Evolutionary conservation across 202 grass and related monocot species (phyloP).

Genomic region (Panicum hallii): DNA sequence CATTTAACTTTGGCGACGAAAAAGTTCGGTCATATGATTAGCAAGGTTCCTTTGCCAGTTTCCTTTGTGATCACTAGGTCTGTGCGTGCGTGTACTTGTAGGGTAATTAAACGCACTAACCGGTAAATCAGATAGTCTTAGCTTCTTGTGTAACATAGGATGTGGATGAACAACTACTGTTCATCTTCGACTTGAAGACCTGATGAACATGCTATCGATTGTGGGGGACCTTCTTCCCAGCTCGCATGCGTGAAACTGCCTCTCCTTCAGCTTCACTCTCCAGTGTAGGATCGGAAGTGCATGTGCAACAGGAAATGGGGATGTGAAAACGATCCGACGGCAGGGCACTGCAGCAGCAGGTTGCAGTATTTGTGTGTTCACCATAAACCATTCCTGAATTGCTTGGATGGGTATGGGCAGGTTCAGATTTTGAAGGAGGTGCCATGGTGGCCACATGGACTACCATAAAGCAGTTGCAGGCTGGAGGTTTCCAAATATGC

Average conservation of each 20-base stretch:
- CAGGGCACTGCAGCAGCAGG: constrained; percentile 24
- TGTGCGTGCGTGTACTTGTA: background rate
- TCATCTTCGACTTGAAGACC: background rate
- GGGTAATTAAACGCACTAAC: background rate
- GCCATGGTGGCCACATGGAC: constrained; percentile 23
- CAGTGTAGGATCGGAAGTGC: background rate
- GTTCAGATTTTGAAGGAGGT: constrained; percentile 22
- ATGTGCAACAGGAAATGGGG: constrained; percentile 16
- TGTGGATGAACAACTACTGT: background rate
- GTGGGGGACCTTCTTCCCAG: background rate
- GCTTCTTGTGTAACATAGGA: background rate
- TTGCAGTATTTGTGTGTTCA: constrained; percentile 30
- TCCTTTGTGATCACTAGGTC: constrained; percentile 25
- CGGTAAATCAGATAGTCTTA: background rate
- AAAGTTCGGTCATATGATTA: constrained; percentile 43
- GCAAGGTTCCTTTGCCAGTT: constrained; percentile 33
- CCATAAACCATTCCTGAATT: constrained; percentile 37
- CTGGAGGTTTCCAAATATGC: constrained; percentile 16
- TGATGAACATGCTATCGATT: background rate
- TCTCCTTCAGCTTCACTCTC: background rate
- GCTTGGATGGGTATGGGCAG: background rate
- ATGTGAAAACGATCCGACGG: constrained; percentile 31
- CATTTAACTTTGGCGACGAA: constrained; percentile 43
- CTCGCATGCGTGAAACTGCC: background rate
- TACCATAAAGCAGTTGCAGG: constrained; percentile 39